Evolutionary conservation across 2,329 filamentous ascomycete genomes (phyloP).

Genomic region (Hypomyces rosellus): DNA sequence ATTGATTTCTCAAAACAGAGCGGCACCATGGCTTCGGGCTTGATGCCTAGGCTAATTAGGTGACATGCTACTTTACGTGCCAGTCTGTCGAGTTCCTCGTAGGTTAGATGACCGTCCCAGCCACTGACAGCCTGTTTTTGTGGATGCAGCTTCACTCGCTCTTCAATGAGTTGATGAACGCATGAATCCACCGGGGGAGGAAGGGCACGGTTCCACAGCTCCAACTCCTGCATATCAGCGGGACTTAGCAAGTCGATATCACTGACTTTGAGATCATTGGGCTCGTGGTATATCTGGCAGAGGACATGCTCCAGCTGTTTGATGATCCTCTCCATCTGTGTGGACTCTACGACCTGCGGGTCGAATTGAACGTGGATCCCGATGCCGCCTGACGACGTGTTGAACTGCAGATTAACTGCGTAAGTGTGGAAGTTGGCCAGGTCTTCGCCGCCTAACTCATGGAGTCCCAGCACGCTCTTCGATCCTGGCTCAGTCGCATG

Average conservation of each 20-base stretch:
- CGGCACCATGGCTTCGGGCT: slow-evolving; percentile 14
- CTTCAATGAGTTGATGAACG: not conserved
- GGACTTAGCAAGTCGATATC: not conserved
- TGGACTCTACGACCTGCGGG: not conserved
- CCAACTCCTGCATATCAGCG: not conserved
- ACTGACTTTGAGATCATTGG: not conserved
- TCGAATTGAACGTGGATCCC: too few relatives aligned
- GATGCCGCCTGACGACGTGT: too few relatives aligned
- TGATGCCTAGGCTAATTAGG: slow-evolving; percentile 15
- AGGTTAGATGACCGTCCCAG: slow-evolving; percentile 36
- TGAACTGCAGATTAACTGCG: too few relatives aligned
- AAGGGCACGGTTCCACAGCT: not conserved
- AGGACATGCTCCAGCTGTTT: not conserved
- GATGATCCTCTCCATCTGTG: not conserved
- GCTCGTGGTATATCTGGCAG: not conserved
- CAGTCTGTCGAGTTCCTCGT: slow-evolving; percentile 23
- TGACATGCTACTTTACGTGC: not conserved
- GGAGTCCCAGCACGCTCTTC: too few relatives aligned
- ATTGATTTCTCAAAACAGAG: slow-evolving; percentile 12
- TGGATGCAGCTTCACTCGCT: not conserved
- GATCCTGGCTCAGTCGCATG: too few relatives aligned
- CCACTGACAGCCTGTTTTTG: not conserved
- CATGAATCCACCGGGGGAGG: not conserved
- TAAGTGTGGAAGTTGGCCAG: too few relatives aligned
- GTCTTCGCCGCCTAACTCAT: too few relatives aligned